These are phyloP conservation scores for Yamadazyma membranifaciens DNA, from an alignment of 1,139 yeast genomes.

Conservation along the genomic window DNA sequence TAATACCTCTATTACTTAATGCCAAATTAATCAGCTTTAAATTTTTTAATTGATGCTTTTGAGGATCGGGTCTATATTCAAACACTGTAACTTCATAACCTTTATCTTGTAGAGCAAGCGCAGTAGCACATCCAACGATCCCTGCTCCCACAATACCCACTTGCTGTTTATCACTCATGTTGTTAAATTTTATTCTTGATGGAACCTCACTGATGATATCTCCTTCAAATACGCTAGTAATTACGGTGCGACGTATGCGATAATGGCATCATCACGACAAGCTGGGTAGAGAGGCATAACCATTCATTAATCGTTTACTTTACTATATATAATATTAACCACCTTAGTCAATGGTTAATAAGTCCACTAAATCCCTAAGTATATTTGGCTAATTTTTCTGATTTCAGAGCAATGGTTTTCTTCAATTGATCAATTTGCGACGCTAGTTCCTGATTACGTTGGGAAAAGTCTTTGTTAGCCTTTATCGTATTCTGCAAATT, in stretches of 20 bases:
- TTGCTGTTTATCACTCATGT: constrained; percentile 8
- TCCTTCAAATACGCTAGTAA: too few species aligned
- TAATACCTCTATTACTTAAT: constrained; percentile 78
- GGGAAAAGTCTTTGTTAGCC: constrained; percentile 43
- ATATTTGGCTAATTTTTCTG: constrained; percentile 16
- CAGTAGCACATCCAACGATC: constrained; percentile 84
- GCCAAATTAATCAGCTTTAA: constrained; percentile 83
- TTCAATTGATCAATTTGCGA: constrained; percentile 28
- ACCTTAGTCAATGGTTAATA: too few species aligned
- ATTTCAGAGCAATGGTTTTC: constrained; percentile 20
- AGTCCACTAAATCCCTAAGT: neutral
- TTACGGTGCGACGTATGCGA: neutral
- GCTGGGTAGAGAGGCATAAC: too few species aligned
- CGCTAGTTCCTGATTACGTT: constrained; percentile 37
- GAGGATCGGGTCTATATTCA: constrained; percentile 54
- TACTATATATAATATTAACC: too few species aligned
- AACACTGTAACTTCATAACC: constrained; percentile 75
- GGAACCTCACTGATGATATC: neutral
- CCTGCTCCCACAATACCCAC: constrained; percentile 79
- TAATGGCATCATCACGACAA: constrained; percentile 3
- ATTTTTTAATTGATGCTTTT: constrained; percentile 23
- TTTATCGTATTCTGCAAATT: constrained; percentile 44
- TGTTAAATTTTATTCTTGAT: neutral
- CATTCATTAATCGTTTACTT: too few species aligned
- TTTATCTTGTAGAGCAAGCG: constrained; percentile 68